Evolutionary conservation across 805 yeast genomes (phyloP), one percentile per base, ranked within the genome.

Genomic region (Hanseniaspora meyeri): DNA sequence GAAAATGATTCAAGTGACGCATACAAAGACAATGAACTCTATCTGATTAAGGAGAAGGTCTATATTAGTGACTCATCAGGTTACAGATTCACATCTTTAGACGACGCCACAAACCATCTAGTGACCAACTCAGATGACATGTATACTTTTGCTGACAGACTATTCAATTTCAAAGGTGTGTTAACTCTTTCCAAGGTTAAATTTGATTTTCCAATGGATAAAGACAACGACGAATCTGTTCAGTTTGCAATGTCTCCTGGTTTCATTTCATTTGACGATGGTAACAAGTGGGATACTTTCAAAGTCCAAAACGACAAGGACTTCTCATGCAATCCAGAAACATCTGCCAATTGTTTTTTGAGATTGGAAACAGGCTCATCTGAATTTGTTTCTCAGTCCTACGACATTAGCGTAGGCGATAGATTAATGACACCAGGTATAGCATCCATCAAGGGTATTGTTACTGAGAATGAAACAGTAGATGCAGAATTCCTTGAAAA

Each of bases 381-480:
- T 68, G 69, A 53, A 63, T 67, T 59, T 60, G 61, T 38, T 57
- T 58, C 3, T 58, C 59, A 42, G 49, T 59, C 16, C 55, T 65
- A 34, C 58, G 60, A 39, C 50, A 63, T 4, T 60, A 66, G 46
- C 69, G 70, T 6, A 61, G 67, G 62, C 65, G 66, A 61, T 61
- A 66, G 50, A 67, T 73, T n/a, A 14, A 24, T 36, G 32, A 56
- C 58, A 8, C 58, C 58, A 20, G 58, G 58, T 38, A 50, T 56
- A 19, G 36, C 48, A 29, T 43, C 55, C 3, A 14, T 49, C 12
- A 50, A 20, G 29, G 58, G 58, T 12, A 16, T 50, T 10, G 43
- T 56, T 3, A 51, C 76, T 12, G 62, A 76, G 10, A 79, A 74
- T 57, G 68, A 73, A 45, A 79, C 78, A 57, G 68, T 70, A 51